Base-by-base conservation (phyloP, 2,329 filamentous ascomycete genomes). In the Nothopassalora personata region DNA sequence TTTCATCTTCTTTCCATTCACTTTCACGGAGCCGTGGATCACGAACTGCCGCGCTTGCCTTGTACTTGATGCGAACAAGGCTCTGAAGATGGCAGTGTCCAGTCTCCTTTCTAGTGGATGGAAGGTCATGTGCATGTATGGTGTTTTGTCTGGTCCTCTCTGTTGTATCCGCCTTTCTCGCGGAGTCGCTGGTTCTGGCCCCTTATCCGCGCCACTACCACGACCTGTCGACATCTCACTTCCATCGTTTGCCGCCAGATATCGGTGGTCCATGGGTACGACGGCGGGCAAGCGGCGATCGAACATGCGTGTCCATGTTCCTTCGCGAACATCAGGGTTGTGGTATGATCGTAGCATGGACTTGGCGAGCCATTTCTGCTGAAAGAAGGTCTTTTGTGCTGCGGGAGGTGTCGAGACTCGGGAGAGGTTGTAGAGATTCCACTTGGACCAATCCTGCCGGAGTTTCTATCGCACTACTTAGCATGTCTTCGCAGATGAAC, bases 331-430 rank as follows among this genome's bases (percentile, higher is more conserved):
- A 72, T 96, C 90, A 73, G 97, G 93, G 75, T 93, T 94, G 78
- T 99, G 94, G 76, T 97, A 99, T 64, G 83, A 86, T 66, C 94
- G 87, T 46, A 90, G 85, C 64, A 86, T 75, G 23, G 91, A 86
- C 77, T 99, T 99, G 70, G 93, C 90, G 1, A 78, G 76, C 93
- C 93, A 99, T 87, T 99, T 99, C 77, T 97, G 93, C 81, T 97
- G 93, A 83, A 96, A 99, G 78, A 94, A 95, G 48, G 92, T 97
- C 62, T 78, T 76, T 53, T 67, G 67, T 15, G 67, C 71, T 59
- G 78, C 75, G 15, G 68, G 71, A 18, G 81, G 83, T 1, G 74
- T 70, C 47, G 69, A 76, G 34, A 83, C 70, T 66, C 83, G 82
- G 53, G 80, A 78, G 65, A 99, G 78, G 77, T 97, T 97, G 84